phyloP scores from a whole-genome alignment of 2,329 filamentous ascomycete species.

The Monosporascus sp. region DNA sequence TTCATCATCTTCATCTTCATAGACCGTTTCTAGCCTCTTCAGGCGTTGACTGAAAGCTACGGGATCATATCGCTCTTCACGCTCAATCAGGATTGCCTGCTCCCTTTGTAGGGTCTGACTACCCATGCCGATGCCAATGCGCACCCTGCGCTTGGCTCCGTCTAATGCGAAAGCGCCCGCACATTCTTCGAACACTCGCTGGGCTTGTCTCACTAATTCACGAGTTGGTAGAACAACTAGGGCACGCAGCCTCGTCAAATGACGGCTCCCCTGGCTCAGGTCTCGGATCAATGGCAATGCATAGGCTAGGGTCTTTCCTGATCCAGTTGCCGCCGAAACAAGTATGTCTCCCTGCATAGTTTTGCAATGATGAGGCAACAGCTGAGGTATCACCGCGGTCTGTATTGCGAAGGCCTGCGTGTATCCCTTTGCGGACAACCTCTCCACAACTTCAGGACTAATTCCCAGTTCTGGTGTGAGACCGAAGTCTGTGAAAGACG shows the following conservation, averaged over 20 bases:
- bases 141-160: conserved; percentile 57
- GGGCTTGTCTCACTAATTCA: conserved; percentile 82
- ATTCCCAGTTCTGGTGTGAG: conserved; percentile 53
- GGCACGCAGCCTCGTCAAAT: conserved; percentile 63
- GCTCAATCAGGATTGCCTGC: conserved; percentile 39
- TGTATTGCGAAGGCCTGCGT: conserved; percentile 73
- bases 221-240: conserved; percentile 86
- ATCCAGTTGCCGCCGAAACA: conserved; percentile 89
- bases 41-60: conserved; percentile 38
- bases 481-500: conserved; percentile 49
- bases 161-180: conserved; percentile 53
- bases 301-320: conserved; percentile 92
- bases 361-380: conserved; percentile 58
- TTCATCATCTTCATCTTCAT: conserved; percentile 35
- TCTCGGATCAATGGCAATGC: conserved; percentile 78
- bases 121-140: conserved; percentile 77
- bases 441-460: conserved; percentile 50
- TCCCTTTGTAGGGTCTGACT: conserved; percentile 68
- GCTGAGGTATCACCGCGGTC: conserved; percentile 70
- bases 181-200: conserved; percentile 71
- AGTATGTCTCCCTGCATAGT: conserved; percentile 71
- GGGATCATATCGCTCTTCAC: conserved; percentile 57
- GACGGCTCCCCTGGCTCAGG: conserved; percentile 52
- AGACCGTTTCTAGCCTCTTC: conserved; percentile 31
- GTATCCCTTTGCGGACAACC: conserved; percentile 64